phyloP scores from a whole-genome alignment of 1,284 basidiomycete genomes.

The Golubevia pallescens region DNA sequence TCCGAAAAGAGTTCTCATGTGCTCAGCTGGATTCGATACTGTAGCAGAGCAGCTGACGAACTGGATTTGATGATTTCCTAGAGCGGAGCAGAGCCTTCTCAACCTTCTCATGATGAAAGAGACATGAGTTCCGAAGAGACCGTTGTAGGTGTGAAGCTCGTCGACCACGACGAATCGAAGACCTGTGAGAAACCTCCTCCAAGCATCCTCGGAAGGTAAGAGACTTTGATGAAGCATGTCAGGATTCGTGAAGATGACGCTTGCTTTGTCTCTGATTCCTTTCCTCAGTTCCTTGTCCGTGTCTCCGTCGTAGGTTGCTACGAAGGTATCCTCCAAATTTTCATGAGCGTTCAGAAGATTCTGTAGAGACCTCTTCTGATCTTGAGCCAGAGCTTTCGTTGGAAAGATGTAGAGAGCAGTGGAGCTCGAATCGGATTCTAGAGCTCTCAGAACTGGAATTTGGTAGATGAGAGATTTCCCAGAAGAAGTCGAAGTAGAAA shows the following conservation, averaged over 20 bases:
- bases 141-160: constrained; percentile 61
- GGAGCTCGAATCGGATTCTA: constrained; percentile 72
- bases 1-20: constrained; percentile 79
- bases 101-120: constrained; percentile 66
- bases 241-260: constrained; percentile 60
- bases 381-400: constrained; percentile 91
- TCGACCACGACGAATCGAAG: constrained; percentile 57
- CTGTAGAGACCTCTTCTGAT: constrained; percentile 71
- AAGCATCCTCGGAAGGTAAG: constrained; percentile 48
- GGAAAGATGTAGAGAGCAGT: constrained; percentile 88
- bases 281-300: constrained; percentile 41
- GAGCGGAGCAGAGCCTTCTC: constrained; percentile 78
- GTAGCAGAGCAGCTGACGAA: constrained; percentile 91
- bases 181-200: constrained; percentile 56
- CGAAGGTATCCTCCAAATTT: constrained; percentile 30
- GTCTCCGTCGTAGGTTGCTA: constrained; percentile 61
- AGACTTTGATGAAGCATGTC: constrained; percentile 63
- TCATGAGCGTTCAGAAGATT: constrained; percentile 35
- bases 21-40: constrained; percentile 76
- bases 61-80: constrained; percentile 76
- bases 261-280: constrained; percentile 42
- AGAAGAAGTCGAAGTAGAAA: constrained; percentile 87
- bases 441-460: constrained; percentile 74
- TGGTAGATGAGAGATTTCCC: constrained; percentile 85
- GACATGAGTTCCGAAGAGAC: constrained; percentile 60